phyloP scores from a whole-genome alignment of 345 rosid species.

The Hypericum androsaemum region DNA sequence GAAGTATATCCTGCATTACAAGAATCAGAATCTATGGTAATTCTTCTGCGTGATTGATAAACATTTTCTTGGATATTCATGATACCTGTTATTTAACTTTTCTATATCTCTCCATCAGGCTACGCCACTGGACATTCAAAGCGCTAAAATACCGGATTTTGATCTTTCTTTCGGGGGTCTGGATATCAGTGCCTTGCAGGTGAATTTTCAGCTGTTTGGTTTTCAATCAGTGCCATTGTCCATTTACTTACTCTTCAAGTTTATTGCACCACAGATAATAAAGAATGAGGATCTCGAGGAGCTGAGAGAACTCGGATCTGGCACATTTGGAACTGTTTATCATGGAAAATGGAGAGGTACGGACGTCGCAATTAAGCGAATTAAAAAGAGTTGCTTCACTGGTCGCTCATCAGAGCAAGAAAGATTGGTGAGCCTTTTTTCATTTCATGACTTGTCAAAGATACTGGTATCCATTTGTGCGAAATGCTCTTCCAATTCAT shows the following conservation, averaged over 20 bases:
- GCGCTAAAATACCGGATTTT: slow-evolving; percentile 11
- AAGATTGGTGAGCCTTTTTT: background rate
- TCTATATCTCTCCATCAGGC: slow-evolving; percentile 6
- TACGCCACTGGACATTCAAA: slow-evolving; percentile 10
- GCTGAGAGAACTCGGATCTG: slow-evolving; percentile 72
- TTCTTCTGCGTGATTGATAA: slow-evolving; percentile 3
- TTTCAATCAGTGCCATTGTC: too few relatives aligned
- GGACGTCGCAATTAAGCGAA: slow-evolving; percentile 88
- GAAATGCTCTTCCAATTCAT: too few relatives aligned
- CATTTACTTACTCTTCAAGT: too few relatives aligned
- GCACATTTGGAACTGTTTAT: slow-evolving; percentile 87
- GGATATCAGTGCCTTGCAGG: slow-evolving; percentile 24
- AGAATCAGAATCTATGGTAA: slow-evolving; percentile 52
- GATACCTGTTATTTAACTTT: slow-evolving; percentile 3
- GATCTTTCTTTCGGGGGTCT: slow-evolving; percentile 15
- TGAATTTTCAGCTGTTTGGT: background rate
- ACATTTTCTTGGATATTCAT: slow-evolving; percentile 2
- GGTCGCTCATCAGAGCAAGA: slow-evolving; percentile 43
- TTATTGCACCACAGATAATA: slow-evolving; percentile 37
- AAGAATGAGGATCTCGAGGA: slow-evolving; percentile 78
- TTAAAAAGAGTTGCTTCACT: slow-evolving; percentile 71
- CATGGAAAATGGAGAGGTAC: slow-evolving; percentile 96
- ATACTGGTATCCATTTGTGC: too few relatives aligned
- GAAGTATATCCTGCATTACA: slow-evolving; percentile 27
- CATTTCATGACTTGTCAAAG: too few relatives aligned